These are phyloP conservation scores for Adiantum capillusveneris DNA, from an alignment of 75 land plant genomes.

Conservation along the genomic window DNA sequence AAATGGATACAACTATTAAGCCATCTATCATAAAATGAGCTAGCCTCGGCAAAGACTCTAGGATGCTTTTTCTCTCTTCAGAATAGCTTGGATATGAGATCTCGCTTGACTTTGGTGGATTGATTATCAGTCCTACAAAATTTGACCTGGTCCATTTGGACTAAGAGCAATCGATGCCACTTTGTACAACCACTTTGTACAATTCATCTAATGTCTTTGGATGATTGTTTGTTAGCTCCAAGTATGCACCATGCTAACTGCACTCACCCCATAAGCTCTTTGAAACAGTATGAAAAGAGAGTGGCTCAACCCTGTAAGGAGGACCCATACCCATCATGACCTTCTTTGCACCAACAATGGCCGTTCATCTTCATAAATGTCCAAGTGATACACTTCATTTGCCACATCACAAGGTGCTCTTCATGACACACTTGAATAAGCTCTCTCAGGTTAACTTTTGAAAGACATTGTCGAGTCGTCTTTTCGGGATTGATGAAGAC, in stretches of 20 bases:
- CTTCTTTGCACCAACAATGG: slow-evolving; percentile 96
- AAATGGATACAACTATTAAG: slow-evolving; percentile 91
- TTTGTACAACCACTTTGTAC: no score
- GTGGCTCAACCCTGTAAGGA: slow-evolving; percentile 67
- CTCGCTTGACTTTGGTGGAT: slow-evolving; percentile 88
- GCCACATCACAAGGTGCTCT: slow-evolving; percentile 73
- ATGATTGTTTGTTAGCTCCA: slow-evolving; percentile 91
- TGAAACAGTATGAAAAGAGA: slow-evolving; percentile 92
- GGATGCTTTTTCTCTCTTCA: slow-evolving; percentile 78
- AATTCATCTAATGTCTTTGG: slow-evolving; percentile 92
- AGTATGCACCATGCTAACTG: slow-evolving; percentile 97
- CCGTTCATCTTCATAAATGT: slow-evolving; percentile 91
- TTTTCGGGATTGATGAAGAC: slow-evolving; percentile 99
- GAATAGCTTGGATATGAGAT: slow-evolving; percentile 65
- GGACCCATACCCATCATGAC: slow-evolving; percentile 86
- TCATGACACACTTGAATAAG: slow-evolving; percentile 62
- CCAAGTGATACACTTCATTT: slow-evolving; percentile 96
- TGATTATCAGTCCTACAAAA: slow-evolving; percentile 91
- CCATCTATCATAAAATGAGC: slow-evolving; percentile 98
- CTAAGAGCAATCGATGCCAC: slow-evolving; percentile 90
- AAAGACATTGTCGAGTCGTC: slow-evolving; percentile 93
- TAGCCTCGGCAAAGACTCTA: slow-evolving; percentile 76
- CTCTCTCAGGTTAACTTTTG: slow-evolving; percentile 58
- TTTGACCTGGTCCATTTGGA: slow-evolving; percentile 93
- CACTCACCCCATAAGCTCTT: slow-evolving; percentile 97